These are phyloP conservation scores for Harringtonia aguacate DNA, from an alignment of 2,329 filamentous ascomycete genomes.

Conservation along the genomic window DNA sequence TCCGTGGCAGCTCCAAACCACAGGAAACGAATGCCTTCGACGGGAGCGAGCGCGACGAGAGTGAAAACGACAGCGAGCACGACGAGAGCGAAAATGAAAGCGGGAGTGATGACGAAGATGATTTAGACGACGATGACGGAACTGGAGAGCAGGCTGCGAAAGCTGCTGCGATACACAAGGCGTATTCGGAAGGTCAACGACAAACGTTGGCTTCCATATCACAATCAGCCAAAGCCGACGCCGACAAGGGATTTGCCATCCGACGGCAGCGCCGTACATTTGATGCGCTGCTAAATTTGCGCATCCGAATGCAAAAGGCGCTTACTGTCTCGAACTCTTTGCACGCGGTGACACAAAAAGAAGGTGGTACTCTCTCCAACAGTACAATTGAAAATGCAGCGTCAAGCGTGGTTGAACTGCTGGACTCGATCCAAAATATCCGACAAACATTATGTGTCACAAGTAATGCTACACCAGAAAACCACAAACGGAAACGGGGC, in stretches of 20 bases:
- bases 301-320: conserved; percentile 89
- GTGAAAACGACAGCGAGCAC: conserved; percentile 21
- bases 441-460: conserved; percentile 44
- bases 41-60: conserved; percentile 18
- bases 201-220: conserved; percentile 49
- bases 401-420: conserved; percentile 49
- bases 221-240: conserved; percentile 63
- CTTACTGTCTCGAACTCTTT: conserved; percentile 74
- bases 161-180: conserved; percentile 48
- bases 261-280: conserved; percentile 78
- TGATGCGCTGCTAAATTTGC: conserved; percentile 77
- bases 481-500: conserved; percentile 36
- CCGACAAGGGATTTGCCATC: conserved; percentile 76
- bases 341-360: conserved; percentile 24
- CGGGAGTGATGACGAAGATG: conserved; percentile 37
- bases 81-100: conserved; percentile 23
- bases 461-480: conserved; percentile 34
- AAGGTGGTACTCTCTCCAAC: conserved; percentile 18
- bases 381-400: conserved; percentile 71
- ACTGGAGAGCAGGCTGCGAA: conserved; percentile 20
- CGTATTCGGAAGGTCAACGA: conserved; percentile 60
- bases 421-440: conserved; percentile 67
- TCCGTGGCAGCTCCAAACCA: conserved; percentile 47
- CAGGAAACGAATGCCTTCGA: conserved; percentile 24
- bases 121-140: conserved; percentile 17